Evolutionary conservation across 2,329 filamentous ascomycete species (phyloP), one percentile per base, ranked within the genome.

Genomic region (Dendryphion nanum): DNA sequence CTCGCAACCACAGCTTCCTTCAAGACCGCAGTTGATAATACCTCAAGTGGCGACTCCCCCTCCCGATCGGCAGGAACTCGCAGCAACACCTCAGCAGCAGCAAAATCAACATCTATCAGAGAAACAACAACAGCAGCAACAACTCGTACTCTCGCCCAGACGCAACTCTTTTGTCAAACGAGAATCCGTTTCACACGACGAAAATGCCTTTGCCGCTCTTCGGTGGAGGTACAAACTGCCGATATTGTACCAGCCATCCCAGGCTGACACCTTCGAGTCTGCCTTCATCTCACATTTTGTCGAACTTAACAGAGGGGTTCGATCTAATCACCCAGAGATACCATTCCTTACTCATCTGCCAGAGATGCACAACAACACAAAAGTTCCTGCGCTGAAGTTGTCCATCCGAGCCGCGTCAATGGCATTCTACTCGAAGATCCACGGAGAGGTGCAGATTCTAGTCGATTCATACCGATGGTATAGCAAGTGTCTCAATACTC

Each of bases 391-490:
- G 2, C 37, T 63, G 8, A 47, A 42, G n/a, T 30, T 60, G 5
- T 59, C 59, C 1, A 53, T 63, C 13, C 57, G 60, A 6, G 57
- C 60, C 30, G 45, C 57, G 1, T 57, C 57, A 8, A 61, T 63
- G 60, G 59, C 57, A 1, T 63, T 55, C 18, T 63, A 53, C 20
- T 57, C 55, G 4, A 57, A 54, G n/a, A 29, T 55, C 4, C 55
- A 61, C 30, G 31, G 50, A n/a, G 53, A 63, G 28, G 41, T 53
- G 2, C 44, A 53, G 10, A 55, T 63, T 16, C 32, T 61, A 5
- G 41, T 59, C 3, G 60, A 63, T 17, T 61, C 59, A 1, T 62
- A 55, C 38, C 47, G 51, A 20, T 63, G 59, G 60, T 63, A 63
- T 31, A 57, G 44, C 4, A 39, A 45, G n/a, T 53, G 56, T n/a